Evolutionary conservation across 2,329 filamentous ascomycete species (phyloP).

Genomic region (Pseudocercospora macadamiae): DNA sequence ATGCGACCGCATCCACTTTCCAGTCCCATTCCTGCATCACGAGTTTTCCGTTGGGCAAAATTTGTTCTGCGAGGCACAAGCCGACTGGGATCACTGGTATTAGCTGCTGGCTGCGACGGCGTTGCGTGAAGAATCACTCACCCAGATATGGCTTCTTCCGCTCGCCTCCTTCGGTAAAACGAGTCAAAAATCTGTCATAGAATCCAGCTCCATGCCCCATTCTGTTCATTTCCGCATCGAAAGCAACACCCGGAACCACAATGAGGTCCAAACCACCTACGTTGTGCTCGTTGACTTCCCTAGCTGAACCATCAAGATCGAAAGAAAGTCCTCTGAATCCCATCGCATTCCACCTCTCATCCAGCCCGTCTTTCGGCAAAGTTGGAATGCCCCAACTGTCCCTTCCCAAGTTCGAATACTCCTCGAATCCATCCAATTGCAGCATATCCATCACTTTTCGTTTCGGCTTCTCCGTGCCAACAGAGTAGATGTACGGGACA

Average conservation of each 20-base stretch:
- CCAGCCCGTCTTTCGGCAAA: slow-evolving; percentile 66
- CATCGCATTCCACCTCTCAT: slow-evolving; percentile 71
- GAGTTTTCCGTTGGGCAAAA: slow-evolving; percentile 69
- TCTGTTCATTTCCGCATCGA: slow-evolving; percentile 74
- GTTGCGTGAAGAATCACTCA: slow-evolving; percentile 37
- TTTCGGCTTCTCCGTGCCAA: slow-evolving; percentile 32
- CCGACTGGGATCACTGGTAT: slow-evolving; percentile 58
- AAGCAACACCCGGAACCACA: slow-evolving; percentile 89
- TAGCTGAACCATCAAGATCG: slow-evolving; percentile 38
- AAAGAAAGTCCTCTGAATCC: slow-evolving; percentile 59
- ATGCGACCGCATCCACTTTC: slow-evolving; percentile 67
- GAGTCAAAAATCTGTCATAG: slow-evolving; percentile 89
- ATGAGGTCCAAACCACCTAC: slow-evolving; percentile 73
- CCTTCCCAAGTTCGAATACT: slow-evolving; percentile 74
- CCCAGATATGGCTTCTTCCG: slow-evolving; percentile 61
- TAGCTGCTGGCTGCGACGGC: too few relatives aligned
- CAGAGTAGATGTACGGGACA: slow-evolving; percentile 72
- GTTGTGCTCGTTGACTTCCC: slow-evolving; percentile 22
- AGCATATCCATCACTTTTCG: slow-evolving; percentile 94
- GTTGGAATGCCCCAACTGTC: slow-evolving; percentile 98
- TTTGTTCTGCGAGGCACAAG: slow-evolving; percentile 82
- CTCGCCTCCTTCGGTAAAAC: slow-evolving; percentile 58
- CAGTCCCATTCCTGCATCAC: slow-evolving; percentile 78
- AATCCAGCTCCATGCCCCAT: slow-evolving; percentile 95
- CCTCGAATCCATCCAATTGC: slow-evolving; percentile 68